Conservation (phyloP, 2,329 filamentous ascomycete species). For the Daldinia sp. region DNA sequence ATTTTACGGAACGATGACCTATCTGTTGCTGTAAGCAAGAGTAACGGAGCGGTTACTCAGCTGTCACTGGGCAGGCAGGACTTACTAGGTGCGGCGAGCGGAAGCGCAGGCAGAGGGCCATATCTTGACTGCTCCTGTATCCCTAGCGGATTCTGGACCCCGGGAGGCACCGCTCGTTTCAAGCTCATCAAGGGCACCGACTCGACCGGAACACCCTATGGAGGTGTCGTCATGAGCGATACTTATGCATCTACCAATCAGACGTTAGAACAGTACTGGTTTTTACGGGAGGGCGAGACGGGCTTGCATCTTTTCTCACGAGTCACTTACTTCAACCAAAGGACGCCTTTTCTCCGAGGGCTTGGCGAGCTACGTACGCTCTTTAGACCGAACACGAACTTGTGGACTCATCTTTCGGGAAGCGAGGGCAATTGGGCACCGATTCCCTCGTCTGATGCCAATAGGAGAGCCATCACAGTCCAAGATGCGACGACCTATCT, state of each 20-base stretch:
- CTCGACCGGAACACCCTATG: slow-evolving; percentile 60
- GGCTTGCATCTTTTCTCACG: slow-evolving; percentile 69
- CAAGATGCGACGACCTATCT: slow-evolving; percentile 72
- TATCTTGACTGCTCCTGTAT: slow-evolving; percentile 70
- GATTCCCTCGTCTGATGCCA: slow-evolving; percentile 54
- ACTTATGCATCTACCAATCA: slow-evolving; percentile 66
- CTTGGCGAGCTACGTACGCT: slow-evolving; percentile 68
- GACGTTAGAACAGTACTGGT: slow-evolving; percentile 70
- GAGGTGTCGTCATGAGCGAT: slow-evolving; percentile 67
- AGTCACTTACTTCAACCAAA: slow-evolving; percentile 64
- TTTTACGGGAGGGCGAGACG: slow-evolving; percentile 68
- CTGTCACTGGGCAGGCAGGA: slow-evolving; percentile 53
- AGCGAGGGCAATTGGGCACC: slow-evolving; percentile 64
- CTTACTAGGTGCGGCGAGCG: slow-evolving; percentile 56
- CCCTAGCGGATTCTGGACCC: slow-evolving; percentile 66
- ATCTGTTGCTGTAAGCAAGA: slow-evolving; percentile 49
- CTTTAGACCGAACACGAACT: slow-evolving; percentile 64
- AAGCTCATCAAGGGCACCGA: slow-evolving; percentile 61
- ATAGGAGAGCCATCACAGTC: slow-evolving; percentile 56
- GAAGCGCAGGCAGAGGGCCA: slow-evolving; percentile 55
- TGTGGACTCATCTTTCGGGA: slow-evolving; percentile 69
- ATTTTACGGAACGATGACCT: slow-evolving; percentile 50
- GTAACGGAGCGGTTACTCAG: slow-evolving; percentile 47
- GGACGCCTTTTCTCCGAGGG: slow-evolving; percentile 62
- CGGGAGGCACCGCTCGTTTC: slow-evolving; percentile 59